These are phyloP conservation scores for Macrocybe gigantea DNA, from an alignment of 768 basidiomycete species.

Conservation along the genomic window DNA sequence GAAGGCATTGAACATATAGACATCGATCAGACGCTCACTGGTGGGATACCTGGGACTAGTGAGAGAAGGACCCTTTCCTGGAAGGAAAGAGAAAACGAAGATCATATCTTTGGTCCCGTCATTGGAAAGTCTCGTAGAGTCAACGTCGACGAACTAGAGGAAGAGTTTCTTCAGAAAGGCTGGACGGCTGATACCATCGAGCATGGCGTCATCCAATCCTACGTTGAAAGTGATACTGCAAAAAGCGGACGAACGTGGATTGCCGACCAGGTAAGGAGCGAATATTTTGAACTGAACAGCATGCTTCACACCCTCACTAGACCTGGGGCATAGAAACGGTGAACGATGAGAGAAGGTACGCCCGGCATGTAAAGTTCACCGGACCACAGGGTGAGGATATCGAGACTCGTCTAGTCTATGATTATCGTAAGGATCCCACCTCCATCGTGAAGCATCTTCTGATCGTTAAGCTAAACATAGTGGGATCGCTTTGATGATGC, in stretches of 20 bases:
- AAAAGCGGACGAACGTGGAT: constrained; percentile 61
- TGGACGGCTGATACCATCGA: constrained; percentile 37
- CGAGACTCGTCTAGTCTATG: constrained; percentile 53
- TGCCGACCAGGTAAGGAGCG: constrained; percentile 48
- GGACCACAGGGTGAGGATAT: constrained; percentile 56
- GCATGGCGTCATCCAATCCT: constrained; percentile 39
- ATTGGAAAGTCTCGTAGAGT: constrained; percentile 49
- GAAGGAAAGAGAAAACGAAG: constrained; percentile 44
- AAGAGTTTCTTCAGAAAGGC: constrained; percentile 34
- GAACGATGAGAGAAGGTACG: constrained; percentile 54
- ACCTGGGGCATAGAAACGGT: constrained; percentile 63
- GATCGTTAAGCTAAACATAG: not conserved
- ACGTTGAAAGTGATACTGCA: constrained; percentile 52
- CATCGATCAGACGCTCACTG: constrained; percentile 58
- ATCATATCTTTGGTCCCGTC: constrained; percentile 58
- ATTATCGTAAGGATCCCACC: constrained; percentile 47
- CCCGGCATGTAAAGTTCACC: constrained; percentile 56
- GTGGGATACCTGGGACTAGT: constrained; percentile 50
- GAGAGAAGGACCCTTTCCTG: constrained; percentile 58
- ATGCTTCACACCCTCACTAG: constrained; percentile 13
- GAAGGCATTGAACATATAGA: constrained; percentile 58
- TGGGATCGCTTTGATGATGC: not conserved
- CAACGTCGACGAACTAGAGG: constrained; percentile 38
- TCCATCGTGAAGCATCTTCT: not conserved
- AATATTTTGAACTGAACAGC: not conserved